A percentile compares a stretch with the other conserved stretches of the same genome.
phyloP scores from a whole-genome alignment of 352 stramenopile species.

The Paralagenidium karlingii region DNA sequence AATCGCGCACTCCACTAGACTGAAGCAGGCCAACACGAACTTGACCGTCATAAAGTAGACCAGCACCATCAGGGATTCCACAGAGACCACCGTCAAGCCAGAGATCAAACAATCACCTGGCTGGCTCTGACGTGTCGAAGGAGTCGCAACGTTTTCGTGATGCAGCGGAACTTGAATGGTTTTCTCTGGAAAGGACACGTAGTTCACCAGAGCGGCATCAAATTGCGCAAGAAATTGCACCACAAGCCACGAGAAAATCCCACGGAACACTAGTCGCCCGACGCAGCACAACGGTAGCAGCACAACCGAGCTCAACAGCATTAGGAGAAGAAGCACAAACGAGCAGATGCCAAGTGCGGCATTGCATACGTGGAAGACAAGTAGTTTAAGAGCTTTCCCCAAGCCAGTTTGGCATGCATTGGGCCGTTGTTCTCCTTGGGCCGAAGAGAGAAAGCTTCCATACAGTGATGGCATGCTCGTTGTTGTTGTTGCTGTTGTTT shows the following conservation, averaged over 20 bases:
- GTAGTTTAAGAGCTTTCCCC: too few species aligned
- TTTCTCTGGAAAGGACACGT: conserved; percentile 1
- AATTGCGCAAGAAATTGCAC: conserved; percentile 6
- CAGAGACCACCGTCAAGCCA: conserved; percentile 2
- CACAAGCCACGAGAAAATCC: conserved; percentile 7
- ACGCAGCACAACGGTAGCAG: conserved; percentile 10
- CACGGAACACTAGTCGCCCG: conserved; percentile 7
- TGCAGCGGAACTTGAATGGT: conserved; percentile 4
- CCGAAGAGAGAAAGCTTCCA: too few species aligned
- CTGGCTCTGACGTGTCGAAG: neutral
- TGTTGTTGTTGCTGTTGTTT: too few species aligned
- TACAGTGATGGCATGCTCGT: too few species aligned
- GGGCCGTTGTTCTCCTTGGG: too few species aligned
- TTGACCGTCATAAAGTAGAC: conserved; percentile 14
- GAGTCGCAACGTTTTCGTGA: neutral
- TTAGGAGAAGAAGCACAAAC: conserved; percentile 1
- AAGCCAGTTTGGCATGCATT: too few species aligned
- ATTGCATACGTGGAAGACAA: conserved; percentile 8
- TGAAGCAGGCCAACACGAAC: conserved; percentile 3
- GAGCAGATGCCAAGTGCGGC: conserved; percentile 3
- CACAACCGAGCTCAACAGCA: conserved; percentile 3
- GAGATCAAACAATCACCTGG: conserved; percentile 2
- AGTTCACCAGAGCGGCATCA: conserved; percentile 11
- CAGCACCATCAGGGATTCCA: conserved; percentile 6
- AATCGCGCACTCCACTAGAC: conserved; percentile 2